Evolutionary conservation across 129 eudicot species (phyloP), one percentile per base, ranked within the genome.

Genomic region (Kitagawia praeruptora): DNA sequence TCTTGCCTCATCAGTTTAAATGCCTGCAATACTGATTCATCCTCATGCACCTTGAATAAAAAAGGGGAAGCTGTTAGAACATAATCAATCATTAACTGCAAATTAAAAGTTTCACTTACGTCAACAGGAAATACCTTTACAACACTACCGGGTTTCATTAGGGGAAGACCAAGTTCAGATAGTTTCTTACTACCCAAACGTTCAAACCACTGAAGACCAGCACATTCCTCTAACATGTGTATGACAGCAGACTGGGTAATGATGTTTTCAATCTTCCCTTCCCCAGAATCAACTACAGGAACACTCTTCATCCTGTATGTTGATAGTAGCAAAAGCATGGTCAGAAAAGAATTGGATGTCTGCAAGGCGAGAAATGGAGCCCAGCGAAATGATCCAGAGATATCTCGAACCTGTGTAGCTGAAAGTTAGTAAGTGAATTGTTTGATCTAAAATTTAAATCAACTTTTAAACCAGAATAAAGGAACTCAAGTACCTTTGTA

Each of bases 361-460:
- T 95, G 98, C 87, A 95, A 82, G 5, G 98, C 98, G 0, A 95
- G 96, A 82, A 95, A 95, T 37, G 98, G 98, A 39, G 96, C 98
- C 98, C 98, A 95, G 8, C 98, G 93, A 77, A 95, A 95, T 41
- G 97, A 87, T 75, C 98, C 98, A 4, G 96, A 86, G 27, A 95
- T 95, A 71, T 95, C 98, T 51, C 88, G 86, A 49, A 95, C 97
- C 98, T 93, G 86, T 38, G 31, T 51, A 81, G 28, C 51, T 53
- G 74, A 4, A 5, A 81, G 64, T 61, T 66, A 80, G 61, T 46
- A n/a, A 74, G 38, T 44, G 21, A 19, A 19, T 67, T 75, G 44
- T 71, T 61, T 39, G 4, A 49, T 39, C 18, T 64, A 41, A 78
- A 56, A 42, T 34, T n/a, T 12, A 40, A 19, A 61, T 8, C 34